Base-by-base conservation (phyloP, 1,284 basidiomycete genomes). In the Puccinia triticina region DNA sequence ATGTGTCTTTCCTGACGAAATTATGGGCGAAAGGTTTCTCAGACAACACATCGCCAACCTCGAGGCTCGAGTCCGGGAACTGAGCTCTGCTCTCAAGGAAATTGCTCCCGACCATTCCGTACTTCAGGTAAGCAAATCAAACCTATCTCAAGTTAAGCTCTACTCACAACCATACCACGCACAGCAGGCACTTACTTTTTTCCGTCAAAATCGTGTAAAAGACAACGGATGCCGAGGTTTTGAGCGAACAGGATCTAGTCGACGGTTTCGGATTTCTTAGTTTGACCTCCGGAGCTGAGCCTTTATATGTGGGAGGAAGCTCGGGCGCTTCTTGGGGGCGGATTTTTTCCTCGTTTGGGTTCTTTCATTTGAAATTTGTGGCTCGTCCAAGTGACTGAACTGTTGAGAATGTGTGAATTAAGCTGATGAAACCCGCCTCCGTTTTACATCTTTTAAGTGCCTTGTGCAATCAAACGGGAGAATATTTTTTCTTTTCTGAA, bases 261-360 rank as follows among this genome's bases (percentile, higher is more conserved):
- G 66, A 80, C 29, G 77, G 77, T 1, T 57, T 80, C 55, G 77
- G 77, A 1, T 80, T 72, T 55, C 53, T 80, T 23, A 71, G 77
- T 40, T 55, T 80, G 26, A 72, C 77, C 32, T 80, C 77, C 32
- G 77, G 77, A 16, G 77, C 77, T 46, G 77, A 80, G 67, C 77
- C 77, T 40, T 26, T 80, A 29, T 80, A 80, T 67, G 77, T 80
- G n/a, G 77, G 77, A n/a, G 77, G 77, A 8, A 72, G 67, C 77
- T 72, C 67, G 26, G 77, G 77, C 4, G 77, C 53, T 55, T 71
- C 66, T 48, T 80, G 77, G 77, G 77, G 77, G 11, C 29, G 77
- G 43, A 80, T 80, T 69, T 80, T 80, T 61, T 80, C 77, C 26
- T 80, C 77, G 77, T 80, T 67, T 78, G 61, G 23, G 69, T 67